These are phyloP conservation scores for Schwanniomyces polymorphus DNA, from an alignment of 805 yeast species.

Conservation along the genomic window DNA sequence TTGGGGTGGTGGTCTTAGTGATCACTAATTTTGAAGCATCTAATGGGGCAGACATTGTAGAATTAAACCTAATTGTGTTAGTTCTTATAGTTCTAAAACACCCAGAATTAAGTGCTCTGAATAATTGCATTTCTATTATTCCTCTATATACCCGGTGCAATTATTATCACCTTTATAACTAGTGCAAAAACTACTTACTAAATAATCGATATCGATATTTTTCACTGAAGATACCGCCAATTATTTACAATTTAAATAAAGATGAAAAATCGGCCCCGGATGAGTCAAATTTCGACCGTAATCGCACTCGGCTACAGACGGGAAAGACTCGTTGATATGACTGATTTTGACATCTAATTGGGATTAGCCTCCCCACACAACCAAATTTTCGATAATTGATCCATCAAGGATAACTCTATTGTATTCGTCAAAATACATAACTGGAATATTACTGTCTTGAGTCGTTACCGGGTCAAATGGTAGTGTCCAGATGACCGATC, in stretches of 20 bases:
- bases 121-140: background rate
- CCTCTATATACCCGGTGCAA: background rate
- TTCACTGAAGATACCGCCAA: background rate
- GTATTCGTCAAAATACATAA: constrained; percentile 16
- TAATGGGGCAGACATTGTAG: constrained; percentile 22
- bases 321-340: background rate
- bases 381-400: constrained; percentile 28
- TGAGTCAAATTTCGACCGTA: background rate
- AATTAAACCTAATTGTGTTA: constrained; percentile 2
- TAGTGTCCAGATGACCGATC: constrained; percentile 28
- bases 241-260: background rate
- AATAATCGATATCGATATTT: background rate
- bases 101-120: background rate
- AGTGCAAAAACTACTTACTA: background rate
- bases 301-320: constrained; percentile 4
- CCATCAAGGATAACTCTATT: constrained; percentile 27
- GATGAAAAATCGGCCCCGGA: background rate
- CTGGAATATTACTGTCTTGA: constrained; percentile 5
- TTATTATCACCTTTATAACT: background rate
- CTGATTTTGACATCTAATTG: too few species aligned
- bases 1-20: constrained; percentile 37
- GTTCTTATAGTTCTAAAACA: background rate
- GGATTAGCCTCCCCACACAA: constrained; percentile 18
- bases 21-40: constrained; percentile 39
- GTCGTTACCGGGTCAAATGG: constrained; percentile 16